Evolutionary conservation across 2,329 filamentous ascomycete species (phyloP).

Genomic region (Anthostomella pinea): DNA sequence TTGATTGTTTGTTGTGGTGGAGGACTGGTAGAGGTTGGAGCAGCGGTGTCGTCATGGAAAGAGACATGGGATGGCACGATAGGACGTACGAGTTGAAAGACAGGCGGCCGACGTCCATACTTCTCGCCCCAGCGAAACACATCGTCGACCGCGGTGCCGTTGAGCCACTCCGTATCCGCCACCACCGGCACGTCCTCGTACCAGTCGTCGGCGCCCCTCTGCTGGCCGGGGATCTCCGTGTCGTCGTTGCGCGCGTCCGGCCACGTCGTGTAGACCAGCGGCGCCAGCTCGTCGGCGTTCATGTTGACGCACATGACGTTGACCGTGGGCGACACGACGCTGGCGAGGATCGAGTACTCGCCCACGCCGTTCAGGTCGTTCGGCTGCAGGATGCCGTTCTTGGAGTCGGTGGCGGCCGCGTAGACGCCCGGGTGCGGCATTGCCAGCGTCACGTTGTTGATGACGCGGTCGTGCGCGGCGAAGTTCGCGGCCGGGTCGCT

Average conservation of each 20-base stretch:
- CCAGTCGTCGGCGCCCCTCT: conserved; percentile 36
- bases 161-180: conserved; percentile 41
- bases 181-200: conserved; percentile 34
- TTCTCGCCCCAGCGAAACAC: conserved; percentile 65
- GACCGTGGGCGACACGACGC: conserved; percentile 66
- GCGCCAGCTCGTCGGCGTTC: conserved; percentile 54
- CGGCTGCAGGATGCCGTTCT: conserved; percentile 70
- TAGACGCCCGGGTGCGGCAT: conserved; percentile 72
- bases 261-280: conserved; percentile 64
- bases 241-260: conserved; percentile 37
- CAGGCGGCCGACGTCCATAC: conserved; percentile 49
- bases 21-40: too few species aligned
- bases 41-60: too few species aligned
- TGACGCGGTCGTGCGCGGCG: conserved; percentile 48
- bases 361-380: conserved; percentile 62
- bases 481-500: conserved; percentile 52
- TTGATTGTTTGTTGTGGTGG: too few species aligned
- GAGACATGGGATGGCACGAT: conserved; percentile 28
- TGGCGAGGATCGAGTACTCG: conserved; percentile 64
- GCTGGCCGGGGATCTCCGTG: conserved; percentile 36
- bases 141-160: conserved; percentile 62
- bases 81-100: conserved; percentile 46
- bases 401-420: conserved; percentile 55
- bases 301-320: conserved; percentile 74
- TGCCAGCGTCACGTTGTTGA: conserved; percentile 75